Conservation (phyloP, 179 eudicot species). For the Beta macrorhiza region DNA sequence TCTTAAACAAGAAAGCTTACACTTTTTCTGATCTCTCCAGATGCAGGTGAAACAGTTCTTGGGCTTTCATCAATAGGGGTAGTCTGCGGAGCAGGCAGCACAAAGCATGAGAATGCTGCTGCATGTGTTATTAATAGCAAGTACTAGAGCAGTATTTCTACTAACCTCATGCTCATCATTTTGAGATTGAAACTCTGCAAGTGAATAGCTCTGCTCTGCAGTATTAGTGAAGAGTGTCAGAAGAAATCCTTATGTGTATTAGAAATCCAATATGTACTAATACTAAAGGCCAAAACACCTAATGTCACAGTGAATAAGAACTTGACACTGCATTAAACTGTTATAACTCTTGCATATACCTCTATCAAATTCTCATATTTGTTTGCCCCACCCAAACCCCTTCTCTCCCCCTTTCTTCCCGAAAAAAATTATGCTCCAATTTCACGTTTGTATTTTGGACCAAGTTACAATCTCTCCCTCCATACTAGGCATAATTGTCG, state of each 20-base stretch:
- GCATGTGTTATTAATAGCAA: neutral
- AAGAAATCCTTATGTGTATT: neutral
- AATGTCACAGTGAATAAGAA: neutral
- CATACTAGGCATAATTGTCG: neutral
- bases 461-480: neutral
- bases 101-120: conserved; percentile 18
- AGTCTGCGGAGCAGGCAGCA: conserved; percentile 41
- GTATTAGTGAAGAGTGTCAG: conserved; percentile 27
- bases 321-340: neutral
- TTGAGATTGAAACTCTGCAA: conserved; percentile 39
- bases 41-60: conserved; percentile 34
- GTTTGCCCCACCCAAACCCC: neutral
- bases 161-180: conserved; percentile 48
- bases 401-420: neutral
- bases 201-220: conserved; percentile 62
- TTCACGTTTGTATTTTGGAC: neutral
- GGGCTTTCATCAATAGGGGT: conserved; percentile 34
- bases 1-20: conserved; percentile 37
- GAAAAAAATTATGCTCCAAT: neutral
- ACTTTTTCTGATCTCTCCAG: conserved; percentile 36
- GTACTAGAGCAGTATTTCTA: neutral
- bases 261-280: neutral
- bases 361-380: neutral
- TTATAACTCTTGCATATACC: neutral
- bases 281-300: neutral